phyloP scores from a whole-genome alignment of 768 basidiomycete genomes.

The Trametes meyenii region DNA sequence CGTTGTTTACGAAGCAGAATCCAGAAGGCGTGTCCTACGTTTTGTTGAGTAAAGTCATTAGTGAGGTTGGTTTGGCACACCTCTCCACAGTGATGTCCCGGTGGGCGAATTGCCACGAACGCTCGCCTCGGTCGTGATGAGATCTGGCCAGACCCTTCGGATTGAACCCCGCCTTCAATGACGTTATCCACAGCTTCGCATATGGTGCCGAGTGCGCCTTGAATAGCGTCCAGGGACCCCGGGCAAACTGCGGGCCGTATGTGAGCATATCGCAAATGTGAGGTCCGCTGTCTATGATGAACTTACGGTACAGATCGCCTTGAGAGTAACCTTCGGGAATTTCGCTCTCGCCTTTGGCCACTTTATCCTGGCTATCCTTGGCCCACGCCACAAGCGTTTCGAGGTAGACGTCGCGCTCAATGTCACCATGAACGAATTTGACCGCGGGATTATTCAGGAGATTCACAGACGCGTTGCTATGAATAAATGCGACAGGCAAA shows the following conservation, averaged over 20 bases:
- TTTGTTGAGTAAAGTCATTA: neutral
- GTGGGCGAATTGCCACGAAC: conserved; percentile 87
- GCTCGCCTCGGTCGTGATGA: conserved; percentile 41
- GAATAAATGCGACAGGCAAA: conserved; percentile 50
- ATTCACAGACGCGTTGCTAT: conserved; percentile 57
- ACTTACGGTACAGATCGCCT: conserved; percentile 82
- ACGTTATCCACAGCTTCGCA: conserved; percentile 87
- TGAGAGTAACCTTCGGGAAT: conserved; percentile 74
- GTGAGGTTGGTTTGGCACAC: neutral
- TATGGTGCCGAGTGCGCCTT: conserved; percentile 80
- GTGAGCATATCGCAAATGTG: neutral
- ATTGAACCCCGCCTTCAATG: conserved; percentile 27
- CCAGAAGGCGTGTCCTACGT: conserved; percentile 73
- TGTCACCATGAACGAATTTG: conserved; percentile 73
- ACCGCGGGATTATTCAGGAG: conserved; percentile 64
- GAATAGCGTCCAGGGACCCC: conserved; percentile 72
- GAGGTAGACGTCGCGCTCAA: conserved; percentile 67
- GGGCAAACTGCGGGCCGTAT: conserved; percentile 64
- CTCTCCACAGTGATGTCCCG: conserved; percentile 94
- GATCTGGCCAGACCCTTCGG: neutral
- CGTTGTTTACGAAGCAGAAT: conserved; percentile 96
- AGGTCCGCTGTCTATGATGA: neutral
- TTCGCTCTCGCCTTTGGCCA: conserved; percentile 66
- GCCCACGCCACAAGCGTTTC: conserved; percentile 64
- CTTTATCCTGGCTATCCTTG: conserved; percentile 59